Percentiles rank a stretch among this genome's conserved stretches.
Evolutionary conservation across 192 early-diverging fungal genomes (phyloP).

Genomic region (Coemansia sp.): DNA sequence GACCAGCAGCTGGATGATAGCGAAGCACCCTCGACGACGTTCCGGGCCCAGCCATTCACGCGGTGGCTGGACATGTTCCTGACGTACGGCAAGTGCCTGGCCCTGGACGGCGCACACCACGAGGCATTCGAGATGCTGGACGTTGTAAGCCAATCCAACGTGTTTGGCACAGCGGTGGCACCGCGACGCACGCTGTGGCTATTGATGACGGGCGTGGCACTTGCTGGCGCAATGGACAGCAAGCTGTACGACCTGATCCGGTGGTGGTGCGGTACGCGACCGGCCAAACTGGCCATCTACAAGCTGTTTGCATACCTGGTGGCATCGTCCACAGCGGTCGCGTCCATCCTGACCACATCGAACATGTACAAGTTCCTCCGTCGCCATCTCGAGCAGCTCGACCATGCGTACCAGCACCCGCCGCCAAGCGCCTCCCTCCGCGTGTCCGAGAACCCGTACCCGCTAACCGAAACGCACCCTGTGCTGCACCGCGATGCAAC

Average conservation of each 20-base stretch:
- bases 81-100: conserved; percentile 41
- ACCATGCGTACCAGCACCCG: conserved; percentile 23
- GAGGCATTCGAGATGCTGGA: conserved; percentile 41
- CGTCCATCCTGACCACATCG: conserved; percentile 24
- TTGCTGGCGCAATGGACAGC: conserved; percentile 7
- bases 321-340: conserved; percentile 17
- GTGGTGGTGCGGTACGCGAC: conserved; percentile 44
- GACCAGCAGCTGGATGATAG: neutral
- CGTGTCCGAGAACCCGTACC: neutral
- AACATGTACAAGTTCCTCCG: conserved; percentile 50
- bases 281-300: conserved; percentile 23
- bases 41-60: conserved; percentile 44
- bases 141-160: conserved; percentile 34
- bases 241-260: conserved; percentile 36
- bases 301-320: conserved; percentile 35
- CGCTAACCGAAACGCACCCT: neutral
- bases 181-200: conserved; percentile 20
- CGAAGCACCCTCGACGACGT: conserved; percentile 26
- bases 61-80: conserved; percentile 53
- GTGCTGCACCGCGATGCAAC: neutral
- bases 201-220: conserved; percentile 27
- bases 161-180: conserved; percentile 16
- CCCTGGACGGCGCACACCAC: conserved; percentile 10
- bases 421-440: conserved; percentile 13
- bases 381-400: conserved; percentile 31